Evolutionary conservation across 2,329 filamentous ascomycete genomes (phyloP), one percentile per base, ranked within the genome.

Genomic region (Apiospora koreana): DNA sequence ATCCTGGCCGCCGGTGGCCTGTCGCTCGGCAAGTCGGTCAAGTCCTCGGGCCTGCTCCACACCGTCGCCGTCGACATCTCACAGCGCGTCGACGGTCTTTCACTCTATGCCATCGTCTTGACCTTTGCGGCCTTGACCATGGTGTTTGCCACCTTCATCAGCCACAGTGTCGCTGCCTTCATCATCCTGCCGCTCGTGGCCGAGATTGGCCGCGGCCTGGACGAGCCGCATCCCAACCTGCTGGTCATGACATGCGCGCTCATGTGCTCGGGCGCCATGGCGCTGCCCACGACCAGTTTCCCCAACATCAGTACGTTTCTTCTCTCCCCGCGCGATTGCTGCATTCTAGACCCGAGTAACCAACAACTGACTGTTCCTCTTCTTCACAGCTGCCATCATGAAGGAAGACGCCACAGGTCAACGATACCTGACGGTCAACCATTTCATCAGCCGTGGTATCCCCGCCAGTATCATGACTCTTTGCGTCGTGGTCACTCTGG

Each of bases 191-290:
- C 96, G 1, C 88, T 99, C 1, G 95, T 99, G 1, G 90, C 91
- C 76, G 90, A 96, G 74, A 94, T 99, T 10, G 97, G 96, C 23
- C 86, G 89, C 71, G 87, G 86, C 67, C 97, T 99, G 94, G 89
- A 92, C 2, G 87, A 97, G 79, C 95, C 95, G 38, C 94, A 97
- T 79, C 95, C 96, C 10, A 98, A 98, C 81, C 83, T 99, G 71
- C 84, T 99, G 71, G 96, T 99, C 73, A 98, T 99, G 95, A 93
- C 91, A 0, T 92, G 93, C 69, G 95, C 97, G 14, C 83, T 99
- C 73, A 99, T 99, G 94, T 98, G 96, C 79, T 95, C 92, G 74
- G 95, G 95, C n/a, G 96, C 94, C 2, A 99, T 99, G 96, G 96
- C 92, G 16, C 82, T 99, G 81, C 96, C 96, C 2, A 99, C 96